Evolutionary conservation across 148 eudicot species (phyloP).

Genomic region (Silene uniflora): DNA sequence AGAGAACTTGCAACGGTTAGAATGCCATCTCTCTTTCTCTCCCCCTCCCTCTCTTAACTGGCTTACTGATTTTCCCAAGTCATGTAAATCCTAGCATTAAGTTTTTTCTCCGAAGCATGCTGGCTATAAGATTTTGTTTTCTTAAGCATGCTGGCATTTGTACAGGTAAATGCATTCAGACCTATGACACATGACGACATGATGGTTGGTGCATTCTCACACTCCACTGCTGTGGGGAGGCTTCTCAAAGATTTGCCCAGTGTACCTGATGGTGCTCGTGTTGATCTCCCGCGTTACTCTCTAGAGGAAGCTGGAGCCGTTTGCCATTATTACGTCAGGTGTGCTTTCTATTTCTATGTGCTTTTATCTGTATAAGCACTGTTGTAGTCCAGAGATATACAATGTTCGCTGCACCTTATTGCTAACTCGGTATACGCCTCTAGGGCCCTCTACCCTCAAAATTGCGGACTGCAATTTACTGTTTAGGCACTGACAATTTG

Average conservation of each 20-base stretch:
- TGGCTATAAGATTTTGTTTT: not conserved
- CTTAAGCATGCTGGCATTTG: not conserved
- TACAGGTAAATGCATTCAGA: conserved; percentile 89
- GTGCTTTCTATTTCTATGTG: conserved; percentile 17
- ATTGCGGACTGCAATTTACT: no score
- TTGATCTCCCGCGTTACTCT: conserved; percentile 59
- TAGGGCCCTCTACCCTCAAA: no score
- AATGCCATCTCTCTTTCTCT: not conserved
- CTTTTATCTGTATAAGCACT: not conserved
- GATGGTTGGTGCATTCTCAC: conserved; percentile 99
- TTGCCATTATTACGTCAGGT: conserved; percentile 90
- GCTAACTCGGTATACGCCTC: not conserved
- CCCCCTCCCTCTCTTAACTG: not conserved
- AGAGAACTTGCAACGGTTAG: conserved; percentile 79
- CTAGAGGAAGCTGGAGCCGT: conserved; percentile 89
- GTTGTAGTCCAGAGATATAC: not conserved
- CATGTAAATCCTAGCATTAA: not conserved
- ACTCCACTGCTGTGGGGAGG: conserved; percentile 95
- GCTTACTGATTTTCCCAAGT: not conserved
- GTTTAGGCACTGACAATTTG: no score
- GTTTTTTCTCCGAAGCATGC: no score
- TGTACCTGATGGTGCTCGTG: conserved; percentile 77
- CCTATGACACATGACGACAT: conserved; percentile 81
- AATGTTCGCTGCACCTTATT: not conserved
- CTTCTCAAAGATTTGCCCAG: conserved; percentile 77